Evolutionary conservation across 768 basidiomycete genomes (phyloP).

Genomic region (Clavaria fumosa): DNA sequence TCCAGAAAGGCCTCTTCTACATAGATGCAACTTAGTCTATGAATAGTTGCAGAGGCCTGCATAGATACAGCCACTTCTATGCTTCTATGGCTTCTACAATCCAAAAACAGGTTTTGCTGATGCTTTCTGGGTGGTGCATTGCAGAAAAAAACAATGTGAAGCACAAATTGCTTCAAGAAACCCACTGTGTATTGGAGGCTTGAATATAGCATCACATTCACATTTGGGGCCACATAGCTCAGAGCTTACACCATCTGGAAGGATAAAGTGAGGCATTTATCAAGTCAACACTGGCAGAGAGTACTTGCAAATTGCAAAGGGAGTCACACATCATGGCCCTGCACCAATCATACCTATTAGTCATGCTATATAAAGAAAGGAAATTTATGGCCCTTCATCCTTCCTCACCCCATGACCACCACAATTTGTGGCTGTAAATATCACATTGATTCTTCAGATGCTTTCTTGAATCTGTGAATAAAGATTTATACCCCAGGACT

Average conservation of each 20-base stretch:
- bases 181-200: neutral
- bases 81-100: no score
- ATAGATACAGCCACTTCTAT: no score
- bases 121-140: neutral
- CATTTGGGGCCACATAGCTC: conserved; percentile 1
- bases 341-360: neutral
- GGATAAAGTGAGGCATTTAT: neutral
- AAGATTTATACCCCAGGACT: no score
- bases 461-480: no score
- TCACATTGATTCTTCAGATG: no score
- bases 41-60: no score
- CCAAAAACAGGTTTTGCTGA: neutral
- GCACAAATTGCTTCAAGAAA: neutral
- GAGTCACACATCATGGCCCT: neutral
- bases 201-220: neutral
- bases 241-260: neutral
- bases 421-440: no score
- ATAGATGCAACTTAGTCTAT: no score
- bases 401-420: no score
- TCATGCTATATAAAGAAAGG: neutral
- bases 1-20: neutral
- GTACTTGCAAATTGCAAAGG: neutral
- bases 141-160: neutral
- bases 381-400: neutral
- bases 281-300: neutral